Evolutionary conservation across 805 yeast genomes (phyloP).

Genomic region (Pichia manshurica): DNA sequence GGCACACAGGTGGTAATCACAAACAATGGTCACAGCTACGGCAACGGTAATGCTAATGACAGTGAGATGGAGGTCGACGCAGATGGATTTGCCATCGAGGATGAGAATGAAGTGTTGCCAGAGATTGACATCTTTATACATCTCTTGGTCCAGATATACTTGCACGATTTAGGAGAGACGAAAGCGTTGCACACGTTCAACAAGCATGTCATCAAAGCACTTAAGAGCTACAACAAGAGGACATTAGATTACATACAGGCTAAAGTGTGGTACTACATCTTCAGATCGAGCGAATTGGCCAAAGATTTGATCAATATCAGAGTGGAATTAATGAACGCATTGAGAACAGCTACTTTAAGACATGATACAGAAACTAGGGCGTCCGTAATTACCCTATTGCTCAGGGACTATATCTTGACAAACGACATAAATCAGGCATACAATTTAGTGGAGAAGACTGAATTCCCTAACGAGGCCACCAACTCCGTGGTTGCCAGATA

Average conservation of each 20-base stretch:
- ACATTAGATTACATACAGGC: constrained; percentile 82
- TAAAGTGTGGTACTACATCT: constrained; percentile 87
- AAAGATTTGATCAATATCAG: constrained; percentile 53
- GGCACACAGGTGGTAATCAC: constrained; percentile 7
- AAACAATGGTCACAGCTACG: no score
- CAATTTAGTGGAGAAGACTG: constrained; percentile 81
- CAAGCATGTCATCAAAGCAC: constrained; percentile 42
- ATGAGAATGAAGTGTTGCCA: constrained; percentile 47
- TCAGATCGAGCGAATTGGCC: constrained; percentile 67
- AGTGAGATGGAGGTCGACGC: constrained; percentile 31
- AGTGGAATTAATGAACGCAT: constrained; percentile 61
- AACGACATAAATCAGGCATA: constrained; percentile 86
- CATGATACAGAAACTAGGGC: constrained; percentile 93
- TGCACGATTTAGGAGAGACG: constrained; percentile 57
- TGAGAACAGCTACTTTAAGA: constrained; percentile 84
- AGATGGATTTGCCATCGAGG: constrained; percentile 9
- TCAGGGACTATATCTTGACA: constrained; percentile 70
- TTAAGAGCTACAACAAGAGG: constrained; percentile 68
- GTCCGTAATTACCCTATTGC: constrained; percentile 72
- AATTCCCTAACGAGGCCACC: constrained; percentile 73
- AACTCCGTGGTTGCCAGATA: constrained; percentile 89
- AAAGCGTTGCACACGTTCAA: constrained; percentile 50
- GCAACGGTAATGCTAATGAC: not conserved
- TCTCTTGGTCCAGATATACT: constrained; percentile 68
- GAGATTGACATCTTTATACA: constrained; percentile 79